phyloP scores from a whole-genome alignment of 108 stramenopile genomes.

The Skeletonema marinoi region DNA sequence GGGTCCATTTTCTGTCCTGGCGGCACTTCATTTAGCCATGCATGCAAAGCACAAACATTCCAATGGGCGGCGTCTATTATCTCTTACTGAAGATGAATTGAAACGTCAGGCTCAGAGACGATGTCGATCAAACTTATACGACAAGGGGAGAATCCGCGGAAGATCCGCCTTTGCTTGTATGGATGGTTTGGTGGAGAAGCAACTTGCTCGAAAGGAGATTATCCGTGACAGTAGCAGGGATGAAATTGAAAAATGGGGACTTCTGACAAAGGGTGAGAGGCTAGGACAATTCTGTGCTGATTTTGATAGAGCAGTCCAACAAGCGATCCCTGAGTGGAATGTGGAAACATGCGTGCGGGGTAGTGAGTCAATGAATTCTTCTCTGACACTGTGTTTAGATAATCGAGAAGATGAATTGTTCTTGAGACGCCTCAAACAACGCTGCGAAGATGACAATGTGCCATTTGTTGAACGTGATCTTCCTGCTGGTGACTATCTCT shows the following conservation, averaged over 20 bases:
- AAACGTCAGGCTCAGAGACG: conserved; percentile 51
- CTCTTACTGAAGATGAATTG: conserved; percentile 49
- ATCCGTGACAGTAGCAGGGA: conserved; percentile 30
- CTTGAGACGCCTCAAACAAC: conserved; percentile 39
- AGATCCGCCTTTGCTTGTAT: conserved; percentile 61
- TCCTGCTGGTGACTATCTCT: conserved; percentile 62
- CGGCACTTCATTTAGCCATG: conserved; percentile 41
- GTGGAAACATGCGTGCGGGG: not conserved
- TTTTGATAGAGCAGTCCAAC: conserved; percentile 38
- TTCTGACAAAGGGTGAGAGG: conserved; percentile 38
- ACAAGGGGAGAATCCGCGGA: conserved; percentile 41
- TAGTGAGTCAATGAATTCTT: not conserved
- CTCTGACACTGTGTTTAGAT: conserved; percentile 40
- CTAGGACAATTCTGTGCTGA: conserved; percentile 41
- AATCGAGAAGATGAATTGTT: conserved; percentile 51
- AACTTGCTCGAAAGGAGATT: conserved; percentile 54
- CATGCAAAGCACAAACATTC: conserved; percentile 21
- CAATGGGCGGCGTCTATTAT: conserved; percentile 29
- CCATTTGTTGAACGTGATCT: conserved; percentile 48
- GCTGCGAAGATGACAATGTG: conserved; percentile 40
- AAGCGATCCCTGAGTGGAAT: conserved; percentile 11
- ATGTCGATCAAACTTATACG: conserved; percentile 60
- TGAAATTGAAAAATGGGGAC: conserved; percentile 51
- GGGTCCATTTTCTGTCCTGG: conserved; percentile 55
- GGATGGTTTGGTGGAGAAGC: conserved; percentile 43